Percentiles rank a stretch among this genome's conserved stretches.
These are phyloP conservation scores for Collariella sp. DNA, from an alignment of 495 filamentous ascomycete species.

Conservation along the genomic window DNA sequence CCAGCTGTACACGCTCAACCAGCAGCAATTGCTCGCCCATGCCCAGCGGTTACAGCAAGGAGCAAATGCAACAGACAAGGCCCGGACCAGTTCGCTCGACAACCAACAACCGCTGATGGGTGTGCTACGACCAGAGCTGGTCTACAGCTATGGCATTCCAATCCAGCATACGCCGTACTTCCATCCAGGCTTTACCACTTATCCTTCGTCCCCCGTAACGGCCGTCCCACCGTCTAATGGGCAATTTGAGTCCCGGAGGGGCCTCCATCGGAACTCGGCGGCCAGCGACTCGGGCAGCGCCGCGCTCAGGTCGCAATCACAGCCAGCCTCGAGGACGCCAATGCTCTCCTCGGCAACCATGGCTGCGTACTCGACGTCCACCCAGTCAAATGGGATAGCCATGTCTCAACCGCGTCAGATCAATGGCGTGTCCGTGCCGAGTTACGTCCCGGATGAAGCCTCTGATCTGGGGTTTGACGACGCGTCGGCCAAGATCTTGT, in stretches of 20 bases:
- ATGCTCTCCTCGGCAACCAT: slow-evolving; percentile 16
- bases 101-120: slow-evolving; percentile 44
- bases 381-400: slow-evolving; percentile 26
- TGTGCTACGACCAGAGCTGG: slow-evolving; percentile 41
- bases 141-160: slow-evolving; percentile 28
- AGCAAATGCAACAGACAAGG: slow-evolving; percentile 34
- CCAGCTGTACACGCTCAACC: slow-evolving; percentile 39
- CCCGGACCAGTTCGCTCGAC: slow-evolving; percentile 47
- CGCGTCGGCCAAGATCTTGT: slow-evolving; percentile 21
- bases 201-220: slow-evolving; percentile 41
- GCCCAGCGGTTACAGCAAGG: slow-evolving; percentile 34
- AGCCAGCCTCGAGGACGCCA: slow-evolving; percentile 43
- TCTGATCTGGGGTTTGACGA: slow-evolving; percentile 31
- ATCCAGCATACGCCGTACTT: slow-evolving; percentile 22
- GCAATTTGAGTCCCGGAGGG: slow-evolving; percentile 40
- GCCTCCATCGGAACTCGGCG: slow-evolving; percentile 39
- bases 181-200: slow-evolving; percentile 32
- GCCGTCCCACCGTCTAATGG: slow-evolving; percentile 28
- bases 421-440: slow-evolving; percentile 37
- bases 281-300: slow-evolving; percentile 36
- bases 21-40: slow-evolving; percentile 39
- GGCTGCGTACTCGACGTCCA: slow-evolving; percentile 15
- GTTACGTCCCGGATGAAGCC: slow-evolving; percentile 42
- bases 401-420: slow-evolving; percentile 31
- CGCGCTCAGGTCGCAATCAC: slow-evolving; percentile 48